Evolutionary conservation across 2,329 filamentous ascomycete species (phyloP), one percentile per base, ranked within the genome.

Genomic region (Stemphylium lycopersici): DNA sequence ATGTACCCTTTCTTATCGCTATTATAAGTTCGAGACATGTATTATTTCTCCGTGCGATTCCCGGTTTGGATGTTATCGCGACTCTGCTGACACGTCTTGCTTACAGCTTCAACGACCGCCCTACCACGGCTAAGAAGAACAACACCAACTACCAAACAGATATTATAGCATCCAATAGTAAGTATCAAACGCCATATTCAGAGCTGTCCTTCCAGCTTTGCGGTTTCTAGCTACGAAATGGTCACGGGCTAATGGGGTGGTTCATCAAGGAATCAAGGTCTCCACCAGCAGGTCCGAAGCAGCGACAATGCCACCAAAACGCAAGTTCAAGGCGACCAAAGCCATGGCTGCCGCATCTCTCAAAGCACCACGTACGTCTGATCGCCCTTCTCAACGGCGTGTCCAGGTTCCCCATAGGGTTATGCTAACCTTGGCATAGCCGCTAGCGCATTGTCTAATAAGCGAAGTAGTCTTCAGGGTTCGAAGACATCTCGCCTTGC

Each of bases 401-500:
- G 46, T 55, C 47, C 45, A 64, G 57, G 58, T 56, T 60, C 50
- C 51, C 50, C 57, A 51, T 57, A 50, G 37, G 53, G 50, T 56
- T 56, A 66, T 70, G 68, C 67, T 72, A 71, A 70, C 60, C 69
- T 74, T 74, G 71, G 69, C 72, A 70, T 61, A 66, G 68, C 63
- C 59, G 64, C 59, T 70, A 72, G 71, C 63, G 61, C 66, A 55
- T 54, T 55, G 37, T 50, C 62, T 68, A 75, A 63, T 71, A 76
- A 73, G 71, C 73, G 69, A 75, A 69, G 61, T 66, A 67, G 58
- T 68, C 55, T 62, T 61, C 68, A 65, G 55, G 65, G 65, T 62
- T 63, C 56, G 52, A 74, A 66, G 62, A 62, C 69, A 58, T 73
- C 73, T 61, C 70, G 77, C 62, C 77, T 80, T 59, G 75, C 77